These are phyloP conservation scores for Phaffia australis DNA, from an alignment of 768 basidiomycete species.

Conservation along the genomic window DNA sequence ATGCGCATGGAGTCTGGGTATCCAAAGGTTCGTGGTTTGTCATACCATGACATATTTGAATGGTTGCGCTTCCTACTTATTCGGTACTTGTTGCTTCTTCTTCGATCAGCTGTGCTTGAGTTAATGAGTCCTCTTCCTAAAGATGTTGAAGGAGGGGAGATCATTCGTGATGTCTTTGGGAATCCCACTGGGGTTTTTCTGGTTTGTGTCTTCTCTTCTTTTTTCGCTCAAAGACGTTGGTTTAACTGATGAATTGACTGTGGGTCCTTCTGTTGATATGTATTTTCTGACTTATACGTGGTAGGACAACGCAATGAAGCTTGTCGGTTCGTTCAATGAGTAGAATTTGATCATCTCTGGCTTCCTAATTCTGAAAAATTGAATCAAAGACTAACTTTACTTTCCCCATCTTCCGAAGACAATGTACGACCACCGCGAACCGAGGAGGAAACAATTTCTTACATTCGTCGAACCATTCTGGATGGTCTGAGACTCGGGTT, in stretches of 20 bases:
- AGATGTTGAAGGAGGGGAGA: constrained; percentile 61
- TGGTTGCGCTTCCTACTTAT: not conserved
- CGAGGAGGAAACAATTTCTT: constrained; percentile 34
- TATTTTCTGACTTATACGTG: no score
- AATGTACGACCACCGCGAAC: constrained; percentile 53
- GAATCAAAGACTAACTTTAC: not conserved
- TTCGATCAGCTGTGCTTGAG: constrained; percentile 46
- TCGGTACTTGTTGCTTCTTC: not conserved
- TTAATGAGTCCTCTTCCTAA: constrained; percentile 50
- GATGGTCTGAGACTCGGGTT: constrained; percentile 70
- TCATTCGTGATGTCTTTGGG: constrained; percentile 53
- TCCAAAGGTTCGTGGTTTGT: constrained; percentile 41
- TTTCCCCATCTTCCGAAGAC: constrained; percentile 50
- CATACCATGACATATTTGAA: not conserved
- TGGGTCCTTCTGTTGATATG: no score
- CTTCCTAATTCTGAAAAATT: not conserved
- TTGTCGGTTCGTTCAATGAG: constrained; percentile 45
- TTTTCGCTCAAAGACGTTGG: constrained; percentile 46
- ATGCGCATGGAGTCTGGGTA: constrained; percentile 80
- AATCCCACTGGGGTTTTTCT: constrained; percentile 54
- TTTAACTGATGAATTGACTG: no score
- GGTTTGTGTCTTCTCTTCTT: constrained; percentile 15
- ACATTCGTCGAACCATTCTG: constrained; percentile 41
- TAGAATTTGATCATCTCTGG: not conserved
- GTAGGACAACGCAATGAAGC: constrained; percentile 67